These are phyloP conservation scores for Geotrichum citri-aurantii DNA, from an alignment of 1,139 yeast species.

Conservation along the genomic window DNA sequence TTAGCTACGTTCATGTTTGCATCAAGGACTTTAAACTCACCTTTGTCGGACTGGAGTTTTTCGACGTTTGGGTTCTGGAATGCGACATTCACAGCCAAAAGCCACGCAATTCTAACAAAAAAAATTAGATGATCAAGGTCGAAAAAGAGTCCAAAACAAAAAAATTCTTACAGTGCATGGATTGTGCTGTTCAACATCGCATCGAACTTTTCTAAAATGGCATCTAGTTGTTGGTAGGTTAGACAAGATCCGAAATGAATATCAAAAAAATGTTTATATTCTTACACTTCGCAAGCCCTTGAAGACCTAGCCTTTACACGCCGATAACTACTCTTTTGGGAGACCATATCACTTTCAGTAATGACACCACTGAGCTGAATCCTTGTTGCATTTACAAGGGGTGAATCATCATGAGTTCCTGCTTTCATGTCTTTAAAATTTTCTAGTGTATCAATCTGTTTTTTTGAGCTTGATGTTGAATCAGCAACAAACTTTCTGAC, in stretches of 20 bases:
- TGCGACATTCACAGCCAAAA: conserved; percentile 65
- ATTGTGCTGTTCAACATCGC: conserved; percentile 62
- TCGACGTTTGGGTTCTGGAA: conserved; percentile 45
- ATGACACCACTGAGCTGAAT: background rate
- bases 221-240: conserved; percentile 31
- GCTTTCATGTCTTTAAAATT: background rate
- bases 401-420: background rate
- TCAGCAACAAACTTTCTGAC: background rate
- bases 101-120: conserved; percentile 53
- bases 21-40: background rate
- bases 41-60: conserved; percentile 33
- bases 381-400: conserved; percentile 17
- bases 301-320: conserved; percentile 33
- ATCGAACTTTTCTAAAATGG: conserved; percentile 66
- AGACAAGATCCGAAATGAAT: conserved; percentile 1
- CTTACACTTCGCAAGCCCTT: conserved; percentile 36
- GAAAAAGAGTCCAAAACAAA: background rate
- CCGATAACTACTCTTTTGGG: conserved; percentile 24
- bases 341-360: background rate
- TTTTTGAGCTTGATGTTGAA: background rate
- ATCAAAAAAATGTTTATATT: background rate
- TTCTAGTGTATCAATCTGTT: background rate
- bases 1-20: background rate
- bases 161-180: conserved; percentile 52
- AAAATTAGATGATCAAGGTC: background rate